phyloP scores from a whole-genome alignment of 2,329 filamentous ascomycete genomes.

The Claviceps arundinis region DNA sequence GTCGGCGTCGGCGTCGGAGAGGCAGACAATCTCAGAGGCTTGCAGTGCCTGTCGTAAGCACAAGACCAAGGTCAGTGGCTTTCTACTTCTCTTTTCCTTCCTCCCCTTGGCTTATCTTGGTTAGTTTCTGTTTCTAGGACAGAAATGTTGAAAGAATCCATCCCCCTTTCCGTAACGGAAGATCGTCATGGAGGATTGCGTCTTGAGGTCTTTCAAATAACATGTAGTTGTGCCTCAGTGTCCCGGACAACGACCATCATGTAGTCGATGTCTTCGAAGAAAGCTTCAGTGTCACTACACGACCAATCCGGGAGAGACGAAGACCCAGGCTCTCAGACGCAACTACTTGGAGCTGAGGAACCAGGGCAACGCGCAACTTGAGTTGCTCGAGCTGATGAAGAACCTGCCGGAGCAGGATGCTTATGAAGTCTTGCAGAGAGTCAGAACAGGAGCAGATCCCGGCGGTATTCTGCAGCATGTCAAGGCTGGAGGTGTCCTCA shows the following conservation, averaged over 20 bases:
- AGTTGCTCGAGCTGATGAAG: constrained; percentile 10
- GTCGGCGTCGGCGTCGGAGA: neutral
- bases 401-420: constrained; percentile 17
- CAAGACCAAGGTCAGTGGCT: neutral
- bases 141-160: no score
- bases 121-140: no score
- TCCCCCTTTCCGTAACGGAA: no score
- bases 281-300: constrained; percentile 10
- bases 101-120: neutral
- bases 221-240: constrained; percentile 10
- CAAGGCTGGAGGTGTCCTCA: constrained; percentile 21
- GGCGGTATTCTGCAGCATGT: constrained; percentile 20
- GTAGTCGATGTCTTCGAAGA: constrained; percentile 11
- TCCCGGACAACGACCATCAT: constrained; percentile 13
- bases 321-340: constrained; percentile 9
- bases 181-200: no score
- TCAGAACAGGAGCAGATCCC: constrained; percentile 21
- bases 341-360: constrained; percentile 1
- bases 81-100: neutral
- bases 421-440: constrained; percentile 18
- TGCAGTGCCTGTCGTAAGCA: neutral
- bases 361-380: constrained; percentile 5
- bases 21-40: neutral
- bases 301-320: constrained; percentile 10
- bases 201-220: no score